These are phyloP conservation scores for Hirsutella rhossiliensis DNA, from an alignment of 2,329 filamentous ascomycete species.

Conservation along the genomic window DNA sequence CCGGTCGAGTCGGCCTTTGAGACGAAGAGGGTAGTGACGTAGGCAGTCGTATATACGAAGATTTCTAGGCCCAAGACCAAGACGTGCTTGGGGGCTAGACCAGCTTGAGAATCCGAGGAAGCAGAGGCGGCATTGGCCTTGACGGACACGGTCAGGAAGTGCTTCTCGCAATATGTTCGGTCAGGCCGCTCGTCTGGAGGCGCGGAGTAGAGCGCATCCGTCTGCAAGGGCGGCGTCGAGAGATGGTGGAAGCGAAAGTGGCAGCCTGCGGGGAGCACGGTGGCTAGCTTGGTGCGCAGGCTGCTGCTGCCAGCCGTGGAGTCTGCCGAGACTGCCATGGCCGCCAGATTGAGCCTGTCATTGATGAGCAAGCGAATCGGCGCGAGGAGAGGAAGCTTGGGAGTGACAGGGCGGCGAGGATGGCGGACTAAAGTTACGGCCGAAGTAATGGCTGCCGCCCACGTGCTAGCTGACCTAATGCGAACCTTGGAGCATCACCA, in stretches of 20 bases:
- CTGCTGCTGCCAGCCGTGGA: not conserved
- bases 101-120: not conserved
- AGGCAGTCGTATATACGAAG: constrained; percentile 71
- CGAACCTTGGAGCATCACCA: too few relatives aligned
- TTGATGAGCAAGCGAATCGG: too few relatives aligned
- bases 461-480: too few relatives aligned
- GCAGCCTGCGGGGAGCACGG: constrained; percentile 39
- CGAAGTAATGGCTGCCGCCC: too few relatives aligned
- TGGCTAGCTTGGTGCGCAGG: constrained; percentile 22
- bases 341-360: too few relatives aligned
- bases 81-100: constrained; percentile 34
- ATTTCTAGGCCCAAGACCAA: constrained; percentile 79
- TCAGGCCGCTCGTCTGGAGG: constrained; percentile 61
- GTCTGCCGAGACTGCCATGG: not conserved
- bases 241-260: constrained; percentile 70
- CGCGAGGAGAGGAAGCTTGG: too few relatives aligned
- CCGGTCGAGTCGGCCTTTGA: constrained; percentile 97
- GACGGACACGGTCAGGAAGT: constrained; percentile 52
- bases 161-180: constrained; percentile 74
- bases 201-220: constrained; percentile 66
- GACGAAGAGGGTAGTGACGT: constrained; percentile 80
- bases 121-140: constrained; percentile 8
- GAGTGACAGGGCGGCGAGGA: too few relatives aligned
- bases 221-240: constrained; percentile 68
- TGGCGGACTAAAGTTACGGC: too few relatives aligned